Percentiles rank a stretch among this genome's conserved stretches.
These are phyloP conservation scores for Penicillium ucsense DNA, from an alignment of 495 filamentous ascomycete species.

Conservation along the genomic window DNA sequence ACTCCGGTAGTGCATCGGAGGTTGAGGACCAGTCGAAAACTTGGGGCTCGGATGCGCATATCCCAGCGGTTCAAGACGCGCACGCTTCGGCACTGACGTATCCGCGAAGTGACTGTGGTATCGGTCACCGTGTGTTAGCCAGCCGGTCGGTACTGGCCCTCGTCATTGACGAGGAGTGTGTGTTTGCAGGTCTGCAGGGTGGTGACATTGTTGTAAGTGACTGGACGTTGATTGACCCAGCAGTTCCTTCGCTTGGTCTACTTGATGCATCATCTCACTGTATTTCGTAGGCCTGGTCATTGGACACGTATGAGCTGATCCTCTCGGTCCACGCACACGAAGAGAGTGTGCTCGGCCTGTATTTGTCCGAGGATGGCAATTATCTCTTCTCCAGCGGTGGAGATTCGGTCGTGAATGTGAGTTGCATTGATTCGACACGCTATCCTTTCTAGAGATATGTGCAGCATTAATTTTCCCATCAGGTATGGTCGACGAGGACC, in stretches of 20 bases:
- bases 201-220: constrained; percentile 70
- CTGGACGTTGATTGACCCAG: neutral
- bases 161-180: constrained; percentile 37
- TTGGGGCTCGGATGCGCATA: constrained; percentile 30
- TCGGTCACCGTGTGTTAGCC: constrained; percentile 37
- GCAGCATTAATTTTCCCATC: constrained; percentile 6
- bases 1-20: constrained; percentile 31
- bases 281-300: constrained; percentile 58
- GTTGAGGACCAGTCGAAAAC: constrained; percentile 30
- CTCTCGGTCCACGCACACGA: constrained; percentile 73
- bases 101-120: constrained; percentile 27
- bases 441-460: too few species aligned
- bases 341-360: constrained; percentile 80
- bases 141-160: constrained; percentile 39
- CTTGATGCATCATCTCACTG: constrained; percentile 1
- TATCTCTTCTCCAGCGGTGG: constrained; percentile 88
- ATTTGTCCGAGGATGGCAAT: constrained; percentile 59
- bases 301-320: constrained; percentile 73
- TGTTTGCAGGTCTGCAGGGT: constrained; percentile 75
- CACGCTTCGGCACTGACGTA: constrained; percentile 8
- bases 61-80: constrained; percentile 1
- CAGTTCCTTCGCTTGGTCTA: neutral
- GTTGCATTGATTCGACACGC: constrained; percentile 6
- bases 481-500: constrained; percentile 58
- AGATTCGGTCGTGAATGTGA: constrained; percentile 85